Evolutionary conservation across 2,329 filamentous ascomycete genomes (phyloP).

Genomic region (Gremmenia infestans): DNA sequence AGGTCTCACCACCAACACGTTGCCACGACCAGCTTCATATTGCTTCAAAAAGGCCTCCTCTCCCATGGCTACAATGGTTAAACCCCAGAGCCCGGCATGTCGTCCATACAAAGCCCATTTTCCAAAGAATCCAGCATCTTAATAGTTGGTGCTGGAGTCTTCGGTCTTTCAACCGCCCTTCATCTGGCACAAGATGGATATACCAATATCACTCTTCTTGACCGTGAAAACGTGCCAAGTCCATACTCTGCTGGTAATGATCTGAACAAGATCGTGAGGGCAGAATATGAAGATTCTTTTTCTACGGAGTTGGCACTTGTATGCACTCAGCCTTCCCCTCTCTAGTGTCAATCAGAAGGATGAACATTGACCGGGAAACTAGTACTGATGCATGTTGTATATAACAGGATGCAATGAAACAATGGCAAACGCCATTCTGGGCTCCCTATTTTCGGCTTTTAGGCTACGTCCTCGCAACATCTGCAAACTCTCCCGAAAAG

Average conservation of each 20-base stretch:
- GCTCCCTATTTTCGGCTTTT: too few relatives aligned
- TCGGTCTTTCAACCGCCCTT: constrained; percentile 40
- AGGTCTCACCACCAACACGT: too few relatives aligned
- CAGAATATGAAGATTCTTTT: constrained; percentile 18
- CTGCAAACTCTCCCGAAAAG: too few relatives aligned
- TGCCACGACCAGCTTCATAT: too few relatives aligned
- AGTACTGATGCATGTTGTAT: too few relatives aligned
- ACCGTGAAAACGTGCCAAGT: constrained; percentile 39
- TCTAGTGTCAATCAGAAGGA: background rate
- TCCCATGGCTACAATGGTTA: too few relatives aligned
- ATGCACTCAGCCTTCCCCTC: constrained; percentile 19
- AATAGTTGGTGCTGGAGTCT: constrained; percentile 39
- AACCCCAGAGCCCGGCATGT: too few relatives aligned
- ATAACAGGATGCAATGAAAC: too few relatives aligned
- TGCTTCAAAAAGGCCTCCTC: too few relatives aligned
- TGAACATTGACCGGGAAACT: background rate
- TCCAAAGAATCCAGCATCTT: constrained; percentile 29
- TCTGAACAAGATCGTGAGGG: constrained; percentile 53
- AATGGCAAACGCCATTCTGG: too few relatives aligned
- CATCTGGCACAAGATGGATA: constrained; percentile 42
- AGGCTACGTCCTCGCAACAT: too few relatives aligned
- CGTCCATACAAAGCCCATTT: too few relatives aligned
- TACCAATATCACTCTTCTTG: constrained; percentile 42
- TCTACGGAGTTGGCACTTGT: background rate
- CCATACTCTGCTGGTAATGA: constrained; percentile 52